A percentile compares a stretch with the other conserved stretches of the same genome.
Conservation (phyloP, 116 monocot species). For the Dioscorea cayenensis region DNA sequence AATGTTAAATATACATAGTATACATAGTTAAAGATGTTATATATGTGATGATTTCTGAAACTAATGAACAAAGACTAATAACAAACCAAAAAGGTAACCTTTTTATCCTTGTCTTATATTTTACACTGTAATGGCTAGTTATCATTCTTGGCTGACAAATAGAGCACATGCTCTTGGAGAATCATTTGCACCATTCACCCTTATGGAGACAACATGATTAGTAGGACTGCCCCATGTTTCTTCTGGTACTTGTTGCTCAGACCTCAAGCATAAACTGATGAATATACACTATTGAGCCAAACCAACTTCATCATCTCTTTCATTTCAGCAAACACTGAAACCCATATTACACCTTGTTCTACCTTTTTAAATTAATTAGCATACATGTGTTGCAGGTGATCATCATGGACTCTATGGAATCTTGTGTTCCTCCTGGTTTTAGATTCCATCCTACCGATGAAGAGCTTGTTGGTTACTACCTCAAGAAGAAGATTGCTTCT, state of each 20-base stretch:
- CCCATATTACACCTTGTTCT: background rate
- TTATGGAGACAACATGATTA: conserved; percentile 53
- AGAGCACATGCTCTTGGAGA: conserved; percentile 28
- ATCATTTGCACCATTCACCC: conserved; percentile 41
- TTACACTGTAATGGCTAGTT: background rate
- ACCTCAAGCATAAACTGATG: conserved; percentile 12
- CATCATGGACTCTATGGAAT: conserved; percentile 18
- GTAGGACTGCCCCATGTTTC: conserved; percentile 25
- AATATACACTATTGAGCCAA: background rate
- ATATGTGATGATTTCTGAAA: background rate
- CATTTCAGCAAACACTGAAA: conserved; percentile 12
- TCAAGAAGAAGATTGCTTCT: conserved; percentile 38
- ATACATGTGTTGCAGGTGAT: conserved; percentile 13
- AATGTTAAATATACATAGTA: background rate
- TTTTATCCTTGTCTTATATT: background rate
- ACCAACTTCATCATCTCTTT: background rate
- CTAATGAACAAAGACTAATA: background rate
- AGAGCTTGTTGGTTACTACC: conserved; percentile 38
- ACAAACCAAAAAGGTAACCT: background rate
- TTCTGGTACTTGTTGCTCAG: conserved; percentile 26
- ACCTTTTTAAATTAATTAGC: background rate
- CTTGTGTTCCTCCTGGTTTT: conserved; percentile 36
- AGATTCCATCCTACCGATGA: conserved; percentile 40
- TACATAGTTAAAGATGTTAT: background rate
- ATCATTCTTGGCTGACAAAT: conserved; percentile 19